Percentiles rank a stretch among this genome's conserved stretches.
phyloP scores from a whole-genome alignment of 106 monocot species.

The Amphibolis antarctica region DNA sequence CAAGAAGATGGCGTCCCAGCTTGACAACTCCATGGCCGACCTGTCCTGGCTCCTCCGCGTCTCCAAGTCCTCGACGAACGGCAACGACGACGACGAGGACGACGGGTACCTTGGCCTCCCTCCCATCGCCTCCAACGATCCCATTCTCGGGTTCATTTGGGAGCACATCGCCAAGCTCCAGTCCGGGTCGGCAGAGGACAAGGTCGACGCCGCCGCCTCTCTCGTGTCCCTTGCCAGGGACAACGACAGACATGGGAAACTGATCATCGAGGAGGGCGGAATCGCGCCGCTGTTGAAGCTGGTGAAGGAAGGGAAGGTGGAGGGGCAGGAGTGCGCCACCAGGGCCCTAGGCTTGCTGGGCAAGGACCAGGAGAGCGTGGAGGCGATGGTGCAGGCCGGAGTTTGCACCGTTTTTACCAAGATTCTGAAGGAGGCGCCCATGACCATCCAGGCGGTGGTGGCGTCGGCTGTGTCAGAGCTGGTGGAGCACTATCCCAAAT shows the following conservation, averaged over 20 bases:
- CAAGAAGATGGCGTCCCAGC: slow-evolving; percentile 45
- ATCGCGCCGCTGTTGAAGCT: slow-evolving; percentile 62
- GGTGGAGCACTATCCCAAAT: slow-evolving; percentile 38
- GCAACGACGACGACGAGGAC: slow-evolving; percentile 35
- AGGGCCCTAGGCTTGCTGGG: slow-evolving; percentile 64
- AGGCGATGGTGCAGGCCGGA: slow-evolving; percentile 62
- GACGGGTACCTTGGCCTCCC: slow-evolving; percentile 67
- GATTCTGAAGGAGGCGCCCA: slow-evolving; percentile 58
- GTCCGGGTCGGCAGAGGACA: slow-evolving; percentile 47
- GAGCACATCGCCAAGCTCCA: slow-evolving; percentile 78
- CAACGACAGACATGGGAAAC: slow-evolving; percentile 69
- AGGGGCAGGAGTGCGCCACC: slow-evolving; percentile 76
- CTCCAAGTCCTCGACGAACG: slow-evolving; percentile 33
- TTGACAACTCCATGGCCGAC: slow-evolving; percentile 78
- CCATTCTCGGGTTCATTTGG: slow-evolving; percentile 92
- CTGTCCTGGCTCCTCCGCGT: slow-evolving; percentile 85
- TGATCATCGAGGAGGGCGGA: slow-evolving; percentile 87
- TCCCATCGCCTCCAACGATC: slow-evolving; percentile 94
- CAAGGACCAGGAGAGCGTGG: slow-evolving; percentile 63
- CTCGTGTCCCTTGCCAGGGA: slow-evolving; percentile 82
- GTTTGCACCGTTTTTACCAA: slow-evolving; percentile 56
- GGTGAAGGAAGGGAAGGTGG: slow-evolving; percentile 63
- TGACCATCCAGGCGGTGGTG: slow-evolving; percentile 61
- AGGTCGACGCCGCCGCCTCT: slow-evolving; percentile 51
- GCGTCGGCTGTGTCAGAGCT: slow-evolving; percentile 73